Base-by-base conservation (phyloP, 1,284 basidiomycete species). In the Veloboletus limbatus region DNA sequence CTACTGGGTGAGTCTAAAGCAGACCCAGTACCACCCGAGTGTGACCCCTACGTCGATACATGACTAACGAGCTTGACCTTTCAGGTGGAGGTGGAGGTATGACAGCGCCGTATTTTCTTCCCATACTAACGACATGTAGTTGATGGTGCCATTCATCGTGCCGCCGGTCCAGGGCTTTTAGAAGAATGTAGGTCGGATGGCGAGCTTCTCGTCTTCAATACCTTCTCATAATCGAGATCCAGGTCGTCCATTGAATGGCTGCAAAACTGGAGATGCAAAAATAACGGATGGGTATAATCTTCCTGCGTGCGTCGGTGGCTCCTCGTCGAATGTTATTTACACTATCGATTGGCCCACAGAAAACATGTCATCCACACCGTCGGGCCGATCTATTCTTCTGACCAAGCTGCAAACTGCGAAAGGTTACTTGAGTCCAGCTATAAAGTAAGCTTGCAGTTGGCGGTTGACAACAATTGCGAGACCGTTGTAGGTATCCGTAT, bases 331-430 rank as follows among this genome's bases (percentile, higher is more conserved):
- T 32, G 8, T 31, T 24, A 36, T 41, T 45, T 18, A 43, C 22
- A 13, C 10, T 27, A 16, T 16, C 20, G 1, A 40, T 26, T 8
- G 33, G 7, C 10, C 63, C 43, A 56, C 70, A 78, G 86, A 16
- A 81, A 78, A 47, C 75, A 85, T 52, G 74, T 97, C 46, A 91
- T 97, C 16, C 96, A 97, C 60, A 85, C 96, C 2, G 94, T 97
- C 20, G 95, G 95, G 9, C 93, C 93, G 0, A 67, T 93, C 3
- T 96, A 92, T 61, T 73, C 72, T 0, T 45, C 75, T 2, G 65
- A 59, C 3, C 73, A 77, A 10, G 62, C 62, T 6, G 73, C 77
- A 14, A 60, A 67, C 34, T 78, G 77, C 40, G 79, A 79, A 7
- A 54, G 65, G 44, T 72, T 77, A 48, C 76, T 98, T 3, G 71